Evolutionary conservation across 1,139 yeast species (phyloP).

Genomic region (Geotrichum restrictum): DNA sequence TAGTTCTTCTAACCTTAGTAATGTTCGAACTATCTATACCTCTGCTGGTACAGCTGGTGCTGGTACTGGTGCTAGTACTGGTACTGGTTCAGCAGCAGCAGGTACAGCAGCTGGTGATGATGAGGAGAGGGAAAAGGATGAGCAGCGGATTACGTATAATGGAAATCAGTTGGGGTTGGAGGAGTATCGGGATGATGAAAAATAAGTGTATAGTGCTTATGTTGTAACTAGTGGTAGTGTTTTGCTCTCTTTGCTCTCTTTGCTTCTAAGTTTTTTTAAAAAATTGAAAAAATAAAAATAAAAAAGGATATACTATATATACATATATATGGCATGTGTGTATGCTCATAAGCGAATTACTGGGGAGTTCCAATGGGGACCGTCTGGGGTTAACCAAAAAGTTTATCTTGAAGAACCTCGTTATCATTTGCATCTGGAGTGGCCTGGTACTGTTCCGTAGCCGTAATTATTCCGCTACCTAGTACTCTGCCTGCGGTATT

Average conservation of each 20-base stretch:
- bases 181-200: slow-evolving; percentile 29
- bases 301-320: no score
- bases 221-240: no score
- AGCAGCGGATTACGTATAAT: slow-evolving; percentile 45
- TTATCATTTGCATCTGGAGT: background rate
- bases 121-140: slow-evolving; percentile 22
- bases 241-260: no score
- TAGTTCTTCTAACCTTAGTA: slow-evolving; percentile 14
- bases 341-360: no score
- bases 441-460: slow-evolving; percentile 2
- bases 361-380: no score
- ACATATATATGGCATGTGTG: no score
- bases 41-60: slow-evolving; percentile 29
- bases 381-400: no score
- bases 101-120: slow-evolving; percentile 34
- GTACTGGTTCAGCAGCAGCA: no score
- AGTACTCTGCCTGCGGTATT: slow-evolving; percentile 55
- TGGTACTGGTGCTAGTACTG: no score
- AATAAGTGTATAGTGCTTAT: no score
- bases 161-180: slow-evolving; percentile 47
- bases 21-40: slow-evolving; percentile 11
- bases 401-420: slow-evolving; percentile 3
- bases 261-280: no score
- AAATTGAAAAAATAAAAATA: no score
- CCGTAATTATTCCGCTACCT: slow-evolving; percentile 65